Base-by-base conservation (phyloP, 768 basidiomycete genomes). In the Terana coerulea region DNA sequence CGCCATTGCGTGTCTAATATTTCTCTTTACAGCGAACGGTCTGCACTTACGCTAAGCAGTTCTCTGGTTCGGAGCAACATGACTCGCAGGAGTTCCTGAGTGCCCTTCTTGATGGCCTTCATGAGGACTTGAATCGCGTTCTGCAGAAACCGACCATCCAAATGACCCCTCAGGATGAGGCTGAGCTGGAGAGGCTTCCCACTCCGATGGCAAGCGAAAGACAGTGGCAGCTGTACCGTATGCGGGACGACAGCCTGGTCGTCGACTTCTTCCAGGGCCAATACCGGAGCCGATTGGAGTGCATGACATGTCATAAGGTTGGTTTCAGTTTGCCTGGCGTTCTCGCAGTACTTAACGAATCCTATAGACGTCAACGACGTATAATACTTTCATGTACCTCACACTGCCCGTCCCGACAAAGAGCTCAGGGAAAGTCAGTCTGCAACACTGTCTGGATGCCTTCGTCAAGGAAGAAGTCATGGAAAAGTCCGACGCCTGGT, bases 221-320 rank as follows among this genome's bases (percentile, higher is more conserved):
- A 61, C 95, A 98, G 69, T 99, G 95, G 95, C 75, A 81, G 55
- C 79, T 86, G 33, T 98, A 97, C 76, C 82, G 82, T 65, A 81
- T 82, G 72, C 79, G 91, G 50, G 93, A 98, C 64, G 92, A 99
- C 65, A 92, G 89, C 61, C 70, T 98, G 48, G 86, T 99, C 47
- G 97, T 98, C 25, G 95, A 98, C 68, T 90, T 87, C 64, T 98
- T 99, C 75, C 95, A 98, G 70, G 95, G 95, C 10, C 97, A 98
- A 67, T 98, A 97, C 67, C 76, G 91, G 56, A 98, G 88, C 70
- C 77, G 84, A 48, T 68, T 99, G 69, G 80, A 90, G 61, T 99
- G 95, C 67, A 64, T 93, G 64, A 95, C 88, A 3, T 99, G 95
- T 65, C 76, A 83, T 55, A 90, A 91, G 69, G 95, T 94, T 55